phyloP scores from a whole-genome alignment of 1,139 yeast species.

The Candida albicans region DNA sequence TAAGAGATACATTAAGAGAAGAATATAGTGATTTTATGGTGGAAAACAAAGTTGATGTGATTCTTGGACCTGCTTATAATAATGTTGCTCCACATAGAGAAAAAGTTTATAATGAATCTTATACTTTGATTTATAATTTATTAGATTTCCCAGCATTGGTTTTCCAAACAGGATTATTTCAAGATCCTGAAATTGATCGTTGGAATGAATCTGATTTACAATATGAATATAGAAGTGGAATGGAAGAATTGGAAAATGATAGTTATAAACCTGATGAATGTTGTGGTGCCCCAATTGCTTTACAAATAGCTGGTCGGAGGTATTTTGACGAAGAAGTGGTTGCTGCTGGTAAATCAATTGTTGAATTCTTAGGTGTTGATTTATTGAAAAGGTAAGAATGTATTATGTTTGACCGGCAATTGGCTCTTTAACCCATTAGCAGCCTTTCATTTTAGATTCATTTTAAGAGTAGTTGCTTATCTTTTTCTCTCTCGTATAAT shows the following conservation, averaged over 20 bases:
- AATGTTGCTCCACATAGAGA: conserved; percentile 72
- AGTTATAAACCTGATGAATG: conserved; percentile 33
- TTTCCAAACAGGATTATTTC: conserved; percentile 61
- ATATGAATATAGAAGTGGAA: conserved; percentile 36
- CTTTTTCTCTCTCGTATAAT: too few relatives aligned
- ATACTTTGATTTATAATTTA: conserved; percentile 66
- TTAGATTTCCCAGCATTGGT: conserved; percentile 62
- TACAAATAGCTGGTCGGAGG: conserved; percentile 40
- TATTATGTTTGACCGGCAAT: too few relatives aligned
- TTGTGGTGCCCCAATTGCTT: conserved; percentile 39
- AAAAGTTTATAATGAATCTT: conserved; percentile 71
- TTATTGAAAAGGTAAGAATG: conserved; percentile 12
- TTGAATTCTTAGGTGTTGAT: conserved; percentile 23
- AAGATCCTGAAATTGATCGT: conserved; percentile 47
- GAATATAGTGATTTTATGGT: conserved; percentile 53
- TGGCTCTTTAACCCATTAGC: too few relatives aligned
- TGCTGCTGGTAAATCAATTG: conserved; percentile 38
- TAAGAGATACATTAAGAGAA: conserved; percentile 56
- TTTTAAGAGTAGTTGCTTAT: too few relatives aligned
- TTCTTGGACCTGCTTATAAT: conserved; percentile 66
- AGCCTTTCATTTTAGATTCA: too few relatives aligned
- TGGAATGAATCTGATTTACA: conserved; percentile 34
- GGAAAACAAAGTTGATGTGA: conserved; percentile 60
- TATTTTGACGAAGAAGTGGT: conserved; percentile 42
- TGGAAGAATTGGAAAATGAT: conserved; percentile 43